Percentiles rank a stretch among this genome's conserved stretches.
Conservation (phyloP, 805 yeast species). For the Monosporozyma siamensis region DNA sequence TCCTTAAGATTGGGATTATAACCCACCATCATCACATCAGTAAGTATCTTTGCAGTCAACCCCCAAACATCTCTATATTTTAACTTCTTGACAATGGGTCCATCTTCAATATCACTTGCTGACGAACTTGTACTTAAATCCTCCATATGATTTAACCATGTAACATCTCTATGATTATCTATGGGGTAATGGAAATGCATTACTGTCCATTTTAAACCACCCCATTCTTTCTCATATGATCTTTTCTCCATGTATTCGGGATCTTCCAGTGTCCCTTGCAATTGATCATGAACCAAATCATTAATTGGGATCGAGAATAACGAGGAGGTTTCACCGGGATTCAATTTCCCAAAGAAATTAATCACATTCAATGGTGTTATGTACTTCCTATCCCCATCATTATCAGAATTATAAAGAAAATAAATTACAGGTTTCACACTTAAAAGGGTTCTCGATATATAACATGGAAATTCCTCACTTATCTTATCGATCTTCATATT, state of each 20-base stretch:
- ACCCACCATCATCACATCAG: conserved; percentile 53
- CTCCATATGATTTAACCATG: conserved; percentile 53
- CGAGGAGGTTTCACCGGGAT: conserved; percentile 70
- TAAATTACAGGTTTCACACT: conserved; percentile 80
- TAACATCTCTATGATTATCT: conserved; percentile 43
- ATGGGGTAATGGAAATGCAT: conserved; percentile 55
- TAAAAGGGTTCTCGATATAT: conserved; percentile 69
- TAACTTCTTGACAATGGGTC: conserved; percentile 30
- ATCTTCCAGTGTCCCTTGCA: neutral
- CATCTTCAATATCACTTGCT: conserved; percentile 10
- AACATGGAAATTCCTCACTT: conserved; percentile 56
- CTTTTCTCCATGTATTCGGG: conserved; percentile 29
- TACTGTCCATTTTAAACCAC: conserved; percentile 58
- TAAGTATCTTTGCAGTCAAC: conserved; percentile 68
- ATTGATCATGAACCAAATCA: conserved; percentile 39
- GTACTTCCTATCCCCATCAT: conserved; percentile 15
- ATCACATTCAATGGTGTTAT: conserved; percentile 27
- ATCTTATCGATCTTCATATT: conserved; percentile 56
- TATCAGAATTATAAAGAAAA: conserved; percentile 35
- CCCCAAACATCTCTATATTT: conserved; percentile 63
- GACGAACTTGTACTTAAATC: conserved; percentile 48
- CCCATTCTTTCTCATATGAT: conserved; percentile 47
- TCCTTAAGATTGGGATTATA: conserved; percentile 40
- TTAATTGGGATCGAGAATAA: conserved; percentile 61
- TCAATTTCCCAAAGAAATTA: conserved; percentile 37